phyloP scores from a whole-genome alignment of 495 filamentous ascomycete genomes.

The Penicillium goetzii region DNA sequence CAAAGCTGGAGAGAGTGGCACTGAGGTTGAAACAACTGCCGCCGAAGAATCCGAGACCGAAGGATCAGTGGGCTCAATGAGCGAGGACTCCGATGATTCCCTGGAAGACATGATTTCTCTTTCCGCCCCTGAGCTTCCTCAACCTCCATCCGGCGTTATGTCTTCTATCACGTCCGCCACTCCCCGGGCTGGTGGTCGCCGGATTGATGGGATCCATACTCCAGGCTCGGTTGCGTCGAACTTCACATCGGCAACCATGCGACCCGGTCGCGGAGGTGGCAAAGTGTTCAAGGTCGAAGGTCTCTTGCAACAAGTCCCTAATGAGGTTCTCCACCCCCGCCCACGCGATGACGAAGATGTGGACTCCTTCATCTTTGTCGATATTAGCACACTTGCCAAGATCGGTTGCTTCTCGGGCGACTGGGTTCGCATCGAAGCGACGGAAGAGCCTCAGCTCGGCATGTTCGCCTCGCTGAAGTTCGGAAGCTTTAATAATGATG shows the following conservation, averaged over 20 bases:
- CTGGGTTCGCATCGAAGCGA: conserved; percentile 86
- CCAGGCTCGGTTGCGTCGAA: conserved; percentile 85
- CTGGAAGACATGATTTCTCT: conserved; percentile 84
- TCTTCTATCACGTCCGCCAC: conserved; percentile 74
- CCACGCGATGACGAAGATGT: conserved; percentile 83
- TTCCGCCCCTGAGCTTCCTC: conserved; percentile 72
- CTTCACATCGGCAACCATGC: conserved; percentile 78
- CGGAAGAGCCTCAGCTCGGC: conserved; percentile 64
- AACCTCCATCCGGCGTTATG: conserved; percentile 66
- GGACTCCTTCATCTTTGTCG: conserved; percentile 86
- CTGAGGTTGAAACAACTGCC: conserved; percentile 58
- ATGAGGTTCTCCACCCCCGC: conserved; percentile 81
- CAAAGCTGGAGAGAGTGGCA: conserved; percentile 57
- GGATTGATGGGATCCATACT: conserved; percentile 68
- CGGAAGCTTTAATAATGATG: conserved; percentile 52
- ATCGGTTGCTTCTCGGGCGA: conserved; percentile 96
- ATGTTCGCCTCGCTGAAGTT: conserved; percentile 56
- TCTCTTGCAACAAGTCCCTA: conserved; percentile 69
- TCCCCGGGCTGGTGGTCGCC: conserved; percentile 65
- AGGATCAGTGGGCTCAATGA: conserved; percentile 53
- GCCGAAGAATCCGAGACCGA: conserved; percentile 59
- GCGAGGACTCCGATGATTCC: conserved; percentile 75
- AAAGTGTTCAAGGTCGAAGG: conserved; percentile 80
- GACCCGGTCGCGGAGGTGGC: conserved; percentile 58
- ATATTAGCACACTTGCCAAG: conserved; percentile 79